These are phyloP conservation scores for Fusarium goolgardi DNA, from an alignment of 2,329 filamentous ascomycete genomes.

Conservation along the genomic window DNA sequence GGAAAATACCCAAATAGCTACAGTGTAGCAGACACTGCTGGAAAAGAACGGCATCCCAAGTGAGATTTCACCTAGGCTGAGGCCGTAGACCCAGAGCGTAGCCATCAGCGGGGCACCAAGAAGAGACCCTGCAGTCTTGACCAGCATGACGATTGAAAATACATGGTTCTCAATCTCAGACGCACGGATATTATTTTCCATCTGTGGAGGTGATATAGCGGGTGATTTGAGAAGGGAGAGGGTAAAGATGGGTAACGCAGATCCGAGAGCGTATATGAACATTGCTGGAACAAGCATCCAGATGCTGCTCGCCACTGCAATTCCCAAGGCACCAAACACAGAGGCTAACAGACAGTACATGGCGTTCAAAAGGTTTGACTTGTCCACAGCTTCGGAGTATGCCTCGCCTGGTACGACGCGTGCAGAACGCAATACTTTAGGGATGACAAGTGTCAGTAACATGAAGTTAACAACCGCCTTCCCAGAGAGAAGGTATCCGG, in stretches of 20 bases:
- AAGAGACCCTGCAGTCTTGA: slow-evolving; percentile 61
- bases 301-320: slow-evolving; percentile 54
- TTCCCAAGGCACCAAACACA: slow-evolving; percentile 56
- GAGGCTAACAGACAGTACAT: slow-evolving; percentile 40
- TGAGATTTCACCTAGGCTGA: slow-evolving; percentile 51
- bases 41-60: slow-evolving; percentile 46
- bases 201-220: slow-evolving; percentile 45
- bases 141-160: slow-evolving; percentile 64
- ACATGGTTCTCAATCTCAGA: slow-evolving; percentile 55
- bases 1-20: slow-evolving; percentile 36
- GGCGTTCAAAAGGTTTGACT: slow-evolving; percentile 34
- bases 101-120: slow-evolving; percentile 62
- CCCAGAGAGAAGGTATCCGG: slow-evolving; percentile 60
- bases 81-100: slow-evolving; percentile 59
- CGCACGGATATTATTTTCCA: not conserved
- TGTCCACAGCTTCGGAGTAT: slow-evolving; percentile 11
- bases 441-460: slow-evolving; percentile 57
- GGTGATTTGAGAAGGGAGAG: slow-evolving; percentile 61
- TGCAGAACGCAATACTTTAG: slow-evolving; percentile 49
- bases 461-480: slow-evolving; percentile 63
- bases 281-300: slow-evolving; percentile 58
- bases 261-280: slow-evolving; percentile 60
- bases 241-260: slow-evolving; percentile 62
- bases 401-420: not conserved
- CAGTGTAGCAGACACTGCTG: slow-evolving; percentile 39